Percentiles rank a stretch among this genome's conserved stretches.
Conservation (phyloP, 805 yeast genomes). For the Saccharomycopsis guyanensis region DNA sequence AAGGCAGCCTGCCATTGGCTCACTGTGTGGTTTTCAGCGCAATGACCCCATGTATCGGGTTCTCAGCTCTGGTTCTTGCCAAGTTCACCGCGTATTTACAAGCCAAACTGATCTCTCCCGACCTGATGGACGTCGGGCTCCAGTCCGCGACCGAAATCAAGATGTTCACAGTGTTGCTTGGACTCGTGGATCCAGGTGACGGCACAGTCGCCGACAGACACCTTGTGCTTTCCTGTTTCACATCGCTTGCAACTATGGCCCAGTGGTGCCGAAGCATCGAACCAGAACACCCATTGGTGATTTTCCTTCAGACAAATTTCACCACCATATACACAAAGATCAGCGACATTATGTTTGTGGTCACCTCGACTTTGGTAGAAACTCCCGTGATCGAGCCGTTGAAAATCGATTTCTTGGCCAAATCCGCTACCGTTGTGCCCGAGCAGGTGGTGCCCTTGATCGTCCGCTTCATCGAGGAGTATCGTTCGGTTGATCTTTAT, state of each 20-base stretch:
- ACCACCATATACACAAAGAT: conserved; percentile 5
- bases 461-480: conserved; percentile 2
- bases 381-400: conserved; percentile 9
- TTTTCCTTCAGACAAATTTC: conserved; percentile 9
- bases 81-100: background rate
- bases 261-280: background rate
- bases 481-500: conserved; percentile 1
- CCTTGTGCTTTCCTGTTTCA: conserved; percentile 5
- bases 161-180: conserved; percentile 4
- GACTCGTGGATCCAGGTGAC: background rate
- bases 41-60: background rate
- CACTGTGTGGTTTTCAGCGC: background rate
- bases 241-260: conserved; percentile 1
- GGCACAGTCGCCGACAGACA: conserved; percentile 9
- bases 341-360: background rate
- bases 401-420: conserved; percentile 11
- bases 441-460: conserved; percentile 1
- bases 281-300: conserved; percentile 6
- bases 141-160: conserved; percentile 1
- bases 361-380: conserved; percentile 2
- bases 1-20: background rate
- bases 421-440: conserved; percentile 6
- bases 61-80: no score
- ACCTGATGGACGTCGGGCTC: background rate
- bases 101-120: background rate